Base-by-base conservation (phyloP, 2,329 filamentous ascomycete genomes). In the Cladosporium sp. region DNA sequence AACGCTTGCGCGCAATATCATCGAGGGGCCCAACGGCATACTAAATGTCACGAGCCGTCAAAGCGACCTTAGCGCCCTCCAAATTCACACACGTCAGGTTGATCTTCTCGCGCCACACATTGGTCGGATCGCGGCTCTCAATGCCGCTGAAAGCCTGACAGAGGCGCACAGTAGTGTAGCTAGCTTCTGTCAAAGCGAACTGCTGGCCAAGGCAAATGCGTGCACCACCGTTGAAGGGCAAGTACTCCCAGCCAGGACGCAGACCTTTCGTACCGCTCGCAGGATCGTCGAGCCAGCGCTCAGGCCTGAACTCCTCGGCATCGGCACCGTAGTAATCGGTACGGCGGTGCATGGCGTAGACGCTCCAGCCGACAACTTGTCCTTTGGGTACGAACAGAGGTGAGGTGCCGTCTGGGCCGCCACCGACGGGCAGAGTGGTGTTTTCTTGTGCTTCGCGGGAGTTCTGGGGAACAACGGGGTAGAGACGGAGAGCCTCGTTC, bases 401-500 rank as follows among this genome's bases (percentile, higher is more conserved):
- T 43, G 80, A 75, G 1, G 75, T 72, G 38, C 78, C 79, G 61
- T 83, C 78, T 3, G 74, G 69, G 0, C 81, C 81, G 17, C 80
- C 81, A n/a, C 81, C 90, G 17, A 79, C 77, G 0, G 90, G 90
- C 1, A 95, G 82, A 0, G 85, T 89, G 2, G 90, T 92, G 75
- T 92, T 88, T 60, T 79, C 80, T 12, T 90, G 80, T 12, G 89
- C 84, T 34, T 87, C 77, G 62, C 91, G 87, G 54, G 90, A 82
- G 74, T 94, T 94, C 78, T 88, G 89, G 1, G 90, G 90, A 1
- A 94, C 88, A 14, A 84, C 81, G 0, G 90, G 90, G 72, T 93
- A 91, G 11, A 93, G 74, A 14, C 90, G 86, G 60, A 92, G 82
- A 0, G 85, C 89, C 75, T 95, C 90, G 75, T 90, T 88, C 66